Evolutionary conservation across 2,329 filamentous ascomycete species (phyloP), one percentile per base, ranked within the genome.

Genomic region (Mycosphaerella sp.): DNA sequence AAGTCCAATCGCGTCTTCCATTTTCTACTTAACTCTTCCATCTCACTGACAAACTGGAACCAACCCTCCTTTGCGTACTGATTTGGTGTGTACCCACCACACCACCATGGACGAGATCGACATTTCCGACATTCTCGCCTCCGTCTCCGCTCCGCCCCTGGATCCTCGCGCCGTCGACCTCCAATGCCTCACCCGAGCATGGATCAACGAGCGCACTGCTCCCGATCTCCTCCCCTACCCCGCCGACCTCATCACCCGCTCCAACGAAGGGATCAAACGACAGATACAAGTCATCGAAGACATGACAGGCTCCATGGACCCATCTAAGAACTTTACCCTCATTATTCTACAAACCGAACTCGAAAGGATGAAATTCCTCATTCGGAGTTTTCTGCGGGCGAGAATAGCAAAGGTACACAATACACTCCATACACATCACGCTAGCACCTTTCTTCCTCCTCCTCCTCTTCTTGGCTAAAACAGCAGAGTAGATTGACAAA

Each of bases 281-380:
- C 57, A 68, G 59, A 66, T 68, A 44, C 61, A 63, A 17, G 58
- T 56, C 10, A 74, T 79, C 26, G 77, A 79, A 64, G 70, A 76
- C 58, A 70, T 91, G 78, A 92, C 87, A 10, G 87, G 86, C 58
- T 84, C 87, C 67, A 86, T 91, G 82, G 90, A 95, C 66, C 87
- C 91, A 45, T 90, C 87, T 71, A 85, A 88, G 60, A 97, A 95
- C 70, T 95, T 98, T 70, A 83, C 84, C 57, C 84, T 97, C 66
- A 95, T 96, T 46, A 86, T 98, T 58, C 84, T 96, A 51, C 93
- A 98, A 76, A 97, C 95, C 6, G 93, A 98, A 74, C 81, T 98
- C 51, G 91, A 96, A 70, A 80, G 93, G 44, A 95, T 88, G 73
- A 95, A 95, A 74, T 98, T 90, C 67, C 78, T 98, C 21, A 81